Evolutionary conservation across 2,329 filamentous ascomycete species (phyloP), one percentile per base, ranked within the genome.

Genomic region (Xylaria sp.): DNA sequence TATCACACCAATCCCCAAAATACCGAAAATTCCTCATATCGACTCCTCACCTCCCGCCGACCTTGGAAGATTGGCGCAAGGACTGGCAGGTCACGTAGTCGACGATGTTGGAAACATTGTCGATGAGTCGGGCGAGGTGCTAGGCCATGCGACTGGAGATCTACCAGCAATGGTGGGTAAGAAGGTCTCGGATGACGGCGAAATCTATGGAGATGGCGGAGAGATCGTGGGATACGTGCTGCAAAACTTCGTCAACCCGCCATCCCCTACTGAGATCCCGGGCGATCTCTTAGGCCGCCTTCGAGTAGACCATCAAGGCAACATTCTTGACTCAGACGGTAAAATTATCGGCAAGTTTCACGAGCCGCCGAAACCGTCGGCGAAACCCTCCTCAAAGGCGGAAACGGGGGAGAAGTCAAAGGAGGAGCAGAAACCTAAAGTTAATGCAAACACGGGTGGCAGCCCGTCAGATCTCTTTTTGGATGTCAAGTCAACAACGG

Each of bases 21-120:
- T 84, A 53, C 81, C 82, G 15, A 82, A 80, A 64, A 82, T 85
- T 65, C 74, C 79, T 2, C 80, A 81, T 10, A 76, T 86, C 28
- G 75, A 76, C 46, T 77, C 80, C 48, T 68, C 77, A 17, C 67
- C 76, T 57, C 71, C 75, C 51, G 59, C 64, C 56, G 69, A 80
- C 68, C 75, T 81, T 57, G 44, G 77, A 56, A 65, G 76, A 11
- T 78, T 83, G 7, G 81, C 81, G 0, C 66, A 75, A 17, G 82
- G 82, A 20, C 81, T 88, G 26, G 80, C 82, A 56, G 85, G 84
- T 49, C 83, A 83, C 70, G 80, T 74, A 46, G 80, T 88, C 28
- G 84, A 88, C 67, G 85, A 87, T 74, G 85, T 86, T 57, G 86
- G 85, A 63, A 87, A 87, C 74, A 80, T 88, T 38, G 75, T 87